Base-by-base conservation (phyloP, 257 asterid genomes). In the Nicotiana paniculata region DNA sequence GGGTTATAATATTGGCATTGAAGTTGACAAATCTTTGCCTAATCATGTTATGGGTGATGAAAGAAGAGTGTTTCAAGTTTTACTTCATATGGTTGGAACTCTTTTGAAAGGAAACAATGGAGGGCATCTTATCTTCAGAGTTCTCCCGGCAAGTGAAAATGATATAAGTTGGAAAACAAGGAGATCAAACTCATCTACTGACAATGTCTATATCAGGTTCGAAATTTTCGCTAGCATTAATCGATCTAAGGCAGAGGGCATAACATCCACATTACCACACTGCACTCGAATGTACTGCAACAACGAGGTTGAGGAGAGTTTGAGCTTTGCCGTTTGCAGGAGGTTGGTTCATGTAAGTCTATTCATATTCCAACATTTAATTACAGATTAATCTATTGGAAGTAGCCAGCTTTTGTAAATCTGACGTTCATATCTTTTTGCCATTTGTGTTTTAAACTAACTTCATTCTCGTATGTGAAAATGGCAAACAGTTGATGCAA, bases 1-100 rank as follows among this genome's bases (percentile, higher is more conserved):
- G 85, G 97, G 98, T 18, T 90, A 79, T 70, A 85, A 78, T 80
- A 92, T 94, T 84, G 88, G 82, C 80, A 75, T 91, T 13, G 97
- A 96, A 69, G 94, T 93, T 9, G 98, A 92, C 62, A 94, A 88
- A 77, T 81, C 92, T 28, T 86, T 96, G 84, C 97, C 96, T 6
- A 90, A 94, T 86, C 88, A 89, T 82, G 93, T 96, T 12, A 87
- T 93, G 90, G 99, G 99, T n/a, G 99, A 96, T 68, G 98, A 96
- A 85, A 89, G 95, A 79, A 85, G 99, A 76, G 89, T 94, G 46
- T 91, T 94, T 84, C 98, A 94, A 87, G 97, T 93, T 28, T 82
- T 96, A 81, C 83, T 96, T 83, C 97, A 96, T 88, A 92, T 96
- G 96, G 93, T 96, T 16, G 93, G 99, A 74, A 93, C 87, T 88